Base-by-base conservation (phyloP, 352 stramenopile genomes). In the Thraustotheca clavata region DNA sequence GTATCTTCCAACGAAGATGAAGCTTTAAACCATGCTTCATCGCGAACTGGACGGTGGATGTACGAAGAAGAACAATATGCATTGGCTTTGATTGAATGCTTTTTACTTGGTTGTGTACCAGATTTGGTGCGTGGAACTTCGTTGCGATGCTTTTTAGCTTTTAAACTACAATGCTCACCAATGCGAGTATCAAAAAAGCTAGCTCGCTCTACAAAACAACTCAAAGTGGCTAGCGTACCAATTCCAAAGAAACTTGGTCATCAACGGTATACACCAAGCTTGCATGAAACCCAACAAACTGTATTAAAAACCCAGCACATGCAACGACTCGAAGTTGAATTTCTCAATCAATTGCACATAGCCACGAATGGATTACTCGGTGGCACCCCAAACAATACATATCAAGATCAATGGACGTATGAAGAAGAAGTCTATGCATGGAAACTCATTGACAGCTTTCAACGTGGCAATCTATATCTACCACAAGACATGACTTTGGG, bases 361-460 rank as follows among this genome's bases (percentile, higher is more conserved):
- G n/a, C 43, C 9, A 52, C 31, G 24, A 31, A 31, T 11, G 43
- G 43, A 2, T 31, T 20, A 14, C 43, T 52, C 11, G 38, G 16
- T 43, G n/a, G 9, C 43, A 31, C n/a, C 14, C 43, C 43, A 31
- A 1, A 24, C 14, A 18, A 24, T 24, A 9, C 43, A 31, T 52
- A 24, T 11, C 12, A 24, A 9, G 43, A 55, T 38, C n/a, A n/a
- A n/a, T 76, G 68, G 71, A 70, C 71, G 2, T 65, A 71, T 40
- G 71, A 78, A 43, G 73, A 78, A 74, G 76, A 95, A 69, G 76
- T 85, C 41, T 95, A 85, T 54, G 84, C 85, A 8, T 83, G 76
- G 5, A 62, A 72, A 14, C 79, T 95, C 38, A 97, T 98, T 62
- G 77, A 96, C 43, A 75, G 86, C 43, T 97, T 97, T 61, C 83